These are phyloP conservation scores for Senna tora DNA, from an alignment of 306 rosid genomes.

Conservation along the genomic window DNA sequence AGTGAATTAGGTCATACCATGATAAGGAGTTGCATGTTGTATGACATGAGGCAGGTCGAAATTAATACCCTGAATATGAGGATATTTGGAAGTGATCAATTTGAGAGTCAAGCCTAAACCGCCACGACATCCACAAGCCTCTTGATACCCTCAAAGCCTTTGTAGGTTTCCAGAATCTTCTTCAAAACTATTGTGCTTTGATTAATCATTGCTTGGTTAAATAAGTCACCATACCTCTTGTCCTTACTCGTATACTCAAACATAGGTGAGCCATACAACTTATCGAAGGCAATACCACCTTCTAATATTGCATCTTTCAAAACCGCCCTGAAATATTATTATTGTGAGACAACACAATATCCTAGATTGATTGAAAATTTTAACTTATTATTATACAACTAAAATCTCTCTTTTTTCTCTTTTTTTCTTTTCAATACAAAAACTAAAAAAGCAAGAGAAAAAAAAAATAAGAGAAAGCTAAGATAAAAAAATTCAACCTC, in stretches of 20 bases:
- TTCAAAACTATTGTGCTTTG: conserved; percentile 20
- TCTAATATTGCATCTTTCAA: conserved; percentile 36
- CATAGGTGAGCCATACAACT: conserved; percentile 24
- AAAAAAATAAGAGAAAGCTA: too few relatives aligned
- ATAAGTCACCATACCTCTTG: conserved; percentile 20
- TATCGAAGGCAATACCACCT: conserved; percentile 41
- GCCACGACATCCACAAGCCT: conserved; percentile 12
- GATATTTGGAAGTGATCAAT: conserved; percentile 5
- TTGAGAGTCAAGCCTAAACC: conserved; percentile 1
- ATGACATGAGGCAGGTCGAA: background rate
- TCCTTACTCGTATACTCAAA: conserved; percentile 34
- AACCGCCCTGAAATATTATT: conserved; percentile 23
- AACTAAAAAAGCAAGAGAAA: too few relatives aligned
- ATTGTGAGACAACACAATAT: too few relatives aligned
- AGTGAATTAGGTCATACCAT: background rate
- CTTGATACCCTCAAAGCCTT: conserved; percentile 36
- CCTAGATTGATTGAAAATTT: too few relatives aligned
- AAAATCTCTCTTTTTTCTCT: too few relatives aligned
- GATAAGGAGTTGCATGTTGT: background rate
- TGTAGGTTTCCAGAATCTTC: conserved; percentile 35
- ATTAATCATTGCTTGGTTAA: conserved; percentile 45
- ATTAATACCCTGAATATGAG: conserved; percentile 3
- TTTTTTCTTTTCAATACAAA: too few relatives aligned
- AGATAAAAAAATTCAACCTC: too few relatives aligned
- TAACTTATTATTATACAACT: too few relatives aligned